Conservation (phyloP, 2,329 filamentous ascomycete genomes). For the Trichoderma sp. region DNA sequence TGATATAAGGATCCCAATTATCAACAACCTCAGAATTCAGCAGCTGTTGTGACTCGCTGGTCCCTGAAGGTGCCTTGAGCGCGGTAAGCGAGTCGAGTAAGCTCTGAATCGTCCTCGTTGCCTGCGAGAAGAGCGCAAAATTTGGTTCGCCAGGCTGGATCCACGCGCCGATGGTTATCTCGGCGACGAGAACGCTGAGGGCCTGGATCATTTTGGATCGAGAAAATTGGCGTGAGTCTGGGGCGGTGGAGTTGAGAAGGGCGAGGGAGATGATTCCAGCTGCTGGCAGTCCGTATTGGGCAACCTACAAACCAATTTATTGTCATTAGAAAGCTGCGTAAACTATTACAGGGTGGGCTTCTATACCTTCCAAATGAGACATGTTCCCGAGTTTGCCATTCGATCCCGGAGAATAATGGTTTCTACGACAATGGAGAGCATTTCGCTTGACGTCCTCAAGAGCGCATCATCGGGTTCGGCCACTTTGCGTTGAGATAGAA, state of each 20-base stretch:
- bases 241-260: conserved; percentile 1
- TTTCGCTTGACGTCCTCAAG: conserved; percentile 1
- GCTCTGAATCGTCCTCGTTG: conserved; percentile 15
- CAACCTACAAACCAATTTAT: neutral
- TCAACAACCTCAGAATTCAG: neutral
- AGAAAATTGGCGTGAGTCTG: conserved; percentile 5
- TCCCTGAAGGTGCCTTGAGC: neutral
- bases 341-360: neutral
- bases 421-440: conserved; percentile 12
- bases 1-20: conserved; percentile 12
- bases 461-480: conserved; percentile 9
- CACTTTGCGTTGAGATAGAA: conserved; percentile 8
- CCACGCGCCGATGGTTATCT: conserved; percentile 12
- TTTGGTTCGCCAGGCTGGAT: conserved; percentile 14
- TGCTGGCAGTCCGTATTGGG: conserved; percentile 8
- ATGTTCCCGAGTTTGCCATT: conserved; percentile 16
- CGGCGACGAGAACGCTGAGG: conserved; percentile 11
- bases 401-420: conserved; percentile 6
- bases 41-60: neutral
- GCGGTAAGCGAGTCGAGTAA: conserved; percentile 8
- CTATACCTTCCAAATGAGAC: conserved; percentile 14
- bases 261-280: conserved; percentile 5
- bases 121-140: conserved; percentile 11
- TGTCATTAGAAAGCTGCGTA: neutral
- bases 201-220: conserved; percentile 12